Evolutionary conservation across 73 alveolate species (phyloP).

Genomic region (Urostyla sp.): DNA sequence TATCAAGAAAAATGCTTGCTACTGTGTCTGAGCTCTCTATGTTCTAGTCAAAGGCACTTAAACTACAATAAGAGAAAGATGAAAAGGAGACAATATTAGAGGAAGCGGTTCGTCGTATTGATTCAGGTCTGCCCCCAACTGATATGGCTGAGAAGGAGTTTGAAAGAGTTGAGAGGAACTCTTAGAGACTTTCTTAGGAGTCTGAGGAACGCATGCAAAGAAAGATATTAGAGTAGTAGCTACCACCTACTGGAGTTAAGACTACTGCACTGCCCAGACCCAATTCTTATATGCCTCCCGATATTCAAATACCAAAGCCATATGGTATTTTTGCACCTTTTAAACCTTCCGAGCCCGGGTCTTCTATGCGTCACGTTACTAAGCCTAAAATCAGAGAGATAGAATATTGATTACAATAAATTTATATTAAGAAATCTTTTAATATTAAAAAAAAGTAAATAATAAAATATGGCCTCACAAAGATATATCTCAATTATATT

Average conservation of each 20-base stretch:
- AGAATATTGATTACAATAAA: slow-evolving; percentile 69
- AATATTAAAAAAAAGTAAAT: background rate
- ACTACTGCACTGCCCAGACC: slow-evolving; percentile 95
- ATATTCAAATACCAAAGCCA: slow-evolving; percentile 87
- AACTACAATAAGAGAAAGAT: slow-evolving; percentile 91
- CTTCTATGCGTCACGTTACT: slow-evolving; percentile 92
- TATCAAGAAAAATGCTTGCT: slow-evolving; percentile 95
- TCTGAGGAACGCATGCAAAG: slow-evolving; percentile 68
- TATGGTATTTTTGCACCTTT: slow-evolving; percentile 96
- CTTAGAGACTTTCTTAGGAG: slow-evolving; percentile 76
- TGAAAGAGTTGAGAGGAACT: slow-evolving; percentile 79
- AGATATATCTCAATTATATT: background rate
- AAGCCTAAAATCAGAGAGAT: slow-evolving; percentile 86
- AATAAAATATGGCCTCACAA: background rate
- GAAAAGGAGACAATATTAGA: slow-evolving; percentile 87
- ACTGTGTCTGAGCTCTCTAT: slow-evolving; percentile 97
- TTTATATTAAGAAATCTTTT: background rate
- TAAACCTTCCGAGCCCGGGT: slow-evolving; percentile 93
- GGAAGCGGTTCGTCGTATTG: slow-evolving; percentile 79
- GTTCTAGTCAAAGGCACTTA: slow-evolving; percentile 95
- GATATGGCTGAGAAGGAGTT: slow-evolving; percentile 89
- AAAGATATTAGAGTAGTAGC: slow-evolving; percentile 78
- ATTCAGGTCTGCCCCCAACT: slow-evolving; percentile 93
- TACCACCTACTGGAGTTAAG: slow-evolving; percentile 87
- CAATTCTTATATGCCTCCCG: slow-evolving; percentile 92